These are phyloP conservation scores for Polymyxa betae DNA, from an alignment of 208 protist genomes.

Conservation along the genomic window DNA sequence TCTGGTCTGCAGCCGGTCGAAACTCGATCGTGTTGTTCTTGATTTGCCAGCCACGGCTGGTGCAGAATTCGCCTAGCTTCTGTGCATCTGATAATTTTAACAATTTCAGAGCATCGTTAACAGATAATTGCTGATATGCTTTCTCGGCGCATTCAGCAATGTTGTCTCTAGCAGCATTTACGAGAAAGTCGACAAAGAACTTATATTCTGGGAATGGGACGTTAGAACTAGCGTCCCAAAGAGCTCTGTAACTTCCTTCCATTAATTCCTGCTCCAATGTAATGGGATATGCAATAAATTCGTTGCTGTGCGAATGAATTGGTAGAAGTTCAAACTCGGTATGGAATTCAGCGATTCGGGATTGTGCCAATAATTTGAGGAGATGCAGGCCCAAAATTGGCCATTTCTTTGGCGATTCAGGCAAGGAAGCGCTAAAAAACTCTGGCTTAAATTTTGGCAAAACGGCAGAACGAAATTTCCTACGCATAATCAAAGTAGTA, in stretches of 20 bases:
- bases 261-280: constrained; percentile 71
- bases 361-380: constrained; percentile 66
- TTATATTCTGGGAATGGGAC: constrained; percentile 49
- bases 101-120: constrained; percentile 7
- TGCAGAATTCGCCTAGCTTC: constrained; percentile 39
- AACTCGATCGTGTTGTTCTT: constrained; percentile 43
- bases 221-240: constrained; percentile 55
- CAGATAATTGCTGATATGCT: constrained; percentile 56
- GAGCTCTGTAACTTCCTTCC: constrained; percentile 66
- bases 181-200: constrained; percentile 64
- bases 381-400: constrained; percentile 68
- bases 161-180: constrained; percentile 60
- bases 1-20: neutral
- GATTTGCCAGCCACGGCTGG: constrained; percentile 55
- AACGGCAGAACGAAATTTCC: constrained; percentile 19
- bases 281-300: constrained; percentile 68
- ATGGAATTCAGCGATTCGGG: constrained; percentile 71
- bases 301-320: constrained; percentile 56
- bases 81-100: constrained; percentile 40
- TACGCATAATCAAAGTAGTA: constrained; percentile 47
- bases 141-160: constrained; percentile 65
- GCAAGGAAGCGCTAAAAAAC: constrained; percentile 55
- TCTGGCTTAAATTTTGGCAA: neutral
- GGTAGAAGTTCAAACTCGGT: constrained; percentile 72
- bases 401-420: constrained; percentile 58